Percentiles rank a stretch among this genome's conserved stretches.
phyloP scores from a whole-genome alignment of 2,329 filamentous ascomycete species.

The Botryotinia convoluta region DNA sequence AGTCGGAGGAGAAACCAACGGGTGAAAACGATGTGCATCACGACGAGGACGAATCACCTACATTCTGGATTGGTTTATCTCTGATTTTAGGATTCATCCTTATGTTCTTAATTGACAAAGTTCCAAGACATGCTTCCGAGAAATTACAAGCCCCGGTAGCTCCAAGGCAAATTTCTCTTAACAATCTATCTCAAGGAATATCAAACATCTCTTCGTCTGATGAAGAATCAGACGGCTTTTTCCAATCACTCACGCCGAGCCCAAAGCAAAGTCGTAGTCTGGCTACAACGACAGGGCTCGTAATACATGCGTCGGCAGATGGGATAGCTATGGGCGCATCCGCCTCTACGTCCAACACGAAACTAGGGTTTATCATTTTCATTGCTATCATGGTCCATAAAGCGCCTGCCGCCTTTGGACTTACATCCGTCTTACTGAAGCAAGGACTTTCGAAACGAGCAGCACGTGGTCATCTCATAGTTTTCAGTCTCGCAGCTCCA shows the following conservation, averaged over 20 bases:
- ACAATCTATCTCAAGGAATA: slow-evolving; percentile 65
- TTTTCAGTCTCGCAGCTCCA: slow-evolving; percentile 90
- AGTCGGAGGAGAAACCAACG: slow-evolving; percentile 13
- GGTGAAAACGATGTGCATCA: slow-evolving; percentile 32
- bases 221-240: slow-evolving; percentile 56
- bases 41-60: slow-evolving; percentile 51
- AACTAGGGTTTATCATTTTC: slow-evolving; percentile 88
- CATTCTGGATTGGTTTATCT: slow-evolving; percentile 80
- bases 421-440: slow-evolving; percentile 86
- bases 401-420: slow-evolving; percentile 88
- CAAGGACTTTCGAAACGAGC: slow-evolving; percentile 86
- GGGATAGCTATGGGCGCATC: slow-evolving; percentile 95
- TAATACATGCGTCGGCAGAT: slow-evolving; percentile 93
- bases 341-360: slow-evolving; percentile 68
- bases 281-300: slow-evolving; percentile 88
- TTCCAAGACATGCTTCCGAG: slow-evolving; percentile 71
- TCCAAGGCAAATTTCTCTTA: slow-evolving; percentile 83
- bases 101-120: slow-evolving; percentile 92
- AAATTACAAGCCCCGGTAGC: slow-evolving; percentile 62
- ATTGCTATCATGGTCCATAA: slow-evolving; percentile 97
- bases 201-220: slow-evolving; percentile 42
- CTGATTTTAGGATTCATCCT: slow-evolving; percentile 86
- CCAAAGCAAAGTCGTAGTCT: slow-evolving; percentile 61
- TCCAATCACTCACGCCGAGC: slow-evolving; percentile 56
- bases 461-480: slow-evolving; percentile 77